A percentile compares a stretch with the other conserved stretches of the same genome.
Evolutionary conservation across 1,139 yeast species (phyloP).

Genomic region (Suhomyces taliae): DNA sequence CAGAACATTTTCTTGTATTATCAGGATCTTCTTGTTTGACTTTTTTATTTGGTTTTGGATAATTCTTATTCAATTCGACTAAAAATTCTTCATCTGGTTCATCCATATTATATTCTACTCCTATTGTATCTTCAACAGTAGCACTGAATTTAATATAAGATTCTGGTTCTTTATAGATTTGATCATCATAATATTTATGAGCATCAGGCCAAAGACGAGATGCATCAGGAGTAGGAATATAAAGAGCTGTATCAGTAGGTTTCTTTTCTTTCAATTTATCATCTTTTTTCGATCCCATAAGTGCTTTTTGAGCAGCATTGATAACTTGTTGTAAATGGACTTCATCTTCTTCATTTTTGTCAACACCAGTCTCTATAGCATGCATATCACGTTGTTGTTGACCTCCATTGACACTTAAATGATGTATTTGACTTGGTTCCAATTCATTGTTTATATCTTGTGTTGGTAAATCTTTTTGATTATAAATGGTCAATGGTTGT

Average conservation of each 20-base stretch:
- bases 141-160: slow-evolving; percentile 87
- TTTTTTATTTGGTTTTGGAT: slow-evolving; percentile 23
- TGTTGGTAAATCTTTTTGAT: slow-evolving; percentile 78
- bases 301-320: slow-evolving; percentile 69
- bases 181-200: slow-evolving; percentile 63
- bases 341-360: slow-evolving; percentile 95
- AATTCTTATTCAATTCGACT: slow-evolving; percentile 37
- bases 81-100: slow-evolving; percentile 79
- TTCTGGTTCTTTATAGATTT: slow-evolving; percentile 66
- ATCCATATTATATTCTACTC: slow-evolving; percentile 87
- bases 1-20: slow-evolving; percentile 47
- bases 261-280: slow-evolving; percentile 35
- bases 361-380: slow-evolving; percentile 96
- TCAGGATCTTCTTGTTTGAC: slow-evolving; percentile 17
- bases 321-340: slow-evolving; percentile 92
- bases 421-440: slow-evolving; percentile 49
- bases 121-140: slow-evolving; percentile 90
- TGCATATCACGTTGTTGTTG: slow-evolving; percentile 82
- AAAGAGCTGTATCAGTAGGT: slow-evolving; percentile 44
- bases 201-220: slow-evolving; percentile 81
- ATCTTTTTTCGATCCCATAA: slow-evolving; percentile 35
- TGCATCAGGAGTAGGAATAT: slow-evolving; percentile 97
- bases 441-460: slow-evolving; percentile 52
- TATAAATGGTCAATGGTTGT: slow-evolving; percentile 78
- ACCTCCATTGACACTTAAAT: slow-evolving; percentile 36